Conservation (phyloP, 2,329 filamentous ascomycete genomes). For the Exophiala spinifera region DNA sequence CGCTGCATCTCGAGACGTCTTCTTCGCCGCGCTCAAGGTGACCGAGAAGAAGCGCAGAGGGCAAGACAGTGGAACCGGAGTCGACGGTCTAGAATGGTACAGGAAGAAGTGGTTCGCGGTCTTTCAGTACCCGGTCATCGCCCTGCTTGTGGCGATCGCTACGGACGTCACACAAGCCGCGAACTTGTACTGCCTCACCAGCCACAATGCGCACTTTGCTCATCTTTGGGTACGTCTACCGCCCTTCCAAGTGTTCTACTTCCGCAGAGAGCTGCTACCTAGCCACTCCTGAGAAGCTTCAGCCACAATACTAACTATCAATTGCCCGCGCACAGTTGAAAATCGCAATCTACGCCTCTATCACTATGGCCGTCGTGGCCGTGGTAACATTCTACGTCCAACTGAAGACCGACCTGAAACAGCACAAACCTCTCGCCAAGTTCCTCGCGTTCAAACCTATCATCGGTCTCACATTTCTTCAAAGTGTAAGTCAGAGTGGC, state of each 20-base stretch:
- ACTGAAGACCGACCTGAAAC: constrained; percentile 30
- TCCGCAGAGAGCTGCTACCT: too few relatives aligned
- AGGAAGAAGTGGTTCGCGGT: constrained; percentile 37
- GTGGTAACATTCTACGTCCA: constrained; percentile 32
- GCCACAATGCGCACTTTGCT: constrained; percentile 35
- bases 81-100: constrained; percentile 32
- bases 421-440: constrained; percentile 34
- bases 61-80: constrained; percentile 24
- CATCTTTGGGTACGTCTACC: constrained; percentile 38
- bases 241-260: too few relatives aligned
- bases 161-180: constrained; percentile 34
- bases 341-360: constrained; percentile 26
- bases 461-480: constrained; percentile 32
- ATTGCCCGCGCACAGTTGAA: not conserved
- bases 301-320: too few relatives aligned
- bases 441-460: constrained; percentile 38
- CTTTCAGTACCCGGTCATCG: constrained; percentile 42
- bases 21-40: constrained; percentile 36
- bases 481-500: constrained; percentile 29
- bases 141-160: constrained; percentile 29
- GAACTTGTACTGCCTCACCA: constrained; percentile 34
- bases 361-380: constrained; percentile 28
- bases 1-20: constrained; percentile 35
- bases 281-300: too few relatives aligned
- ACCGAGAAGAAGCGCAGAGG: constrained; percentile 31